Conservation (phyloP, 768 basidiomycete genomes). For the Mycena epipterygia region DNA sequence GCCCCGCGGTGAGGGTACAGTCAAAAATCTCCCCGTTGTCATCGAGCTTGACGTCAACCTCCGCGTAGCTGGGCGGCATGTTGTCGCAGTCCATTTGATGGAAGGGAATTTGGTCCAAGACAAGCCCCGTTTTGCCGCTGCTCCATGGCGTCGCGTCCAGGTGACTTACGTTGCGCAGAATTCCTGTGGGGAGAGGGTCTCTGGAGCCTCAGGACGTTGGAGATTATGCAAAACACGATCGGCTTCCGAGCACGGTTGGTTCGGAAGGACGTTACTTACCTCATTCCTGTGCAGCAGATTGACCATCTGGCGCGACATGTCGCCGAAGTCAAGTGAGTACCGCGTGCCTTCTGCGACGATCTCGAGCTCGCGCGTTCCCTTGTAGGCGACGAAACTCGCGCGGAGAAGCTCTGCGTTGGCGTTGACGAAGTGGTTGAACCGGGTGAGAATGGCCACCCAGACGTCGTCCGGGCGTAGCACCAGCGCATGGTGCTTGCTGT, state of each 20-base stretch:
- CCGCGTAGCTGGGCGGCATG: too few species aligned
- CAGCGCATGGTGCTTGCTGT: conserved; percentile 38
- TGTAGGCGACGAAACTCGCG: conserved; percentile 44
- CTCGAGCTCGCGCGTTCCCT: conserved; percentile 40
- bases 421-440: too few species aligned
- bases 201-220: conserved; percentile 48
- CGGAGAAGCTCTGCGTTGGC: too few species aligned
- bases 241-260: conserved; percentile 45
- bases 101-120: background rate
- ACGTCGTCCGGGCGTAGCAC: conserved; percentile 64
- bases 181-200: too few species aligned
- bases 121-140: too few species aligned
- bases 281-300: conserved; percentile 42
- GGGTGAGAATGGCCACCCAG: conserved; percentile 57
- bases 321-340: conserved; percentile 27
- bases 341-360: background rate
- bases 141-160: too few species aligned
- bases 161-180: too few species aligned
- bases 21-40: background rate
- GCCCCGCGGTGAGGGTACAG: background rate
- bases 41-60: too few species aligned
- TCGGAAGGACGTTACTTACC: too few species aligned
- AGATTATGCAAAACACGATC: conserved; percentile 60
- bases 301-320: conserved; percentile 40
- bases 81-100: too few species aligned